These are phyloP conservation scores for Scheffersomyces cryptocercus DNA, from an alignment of 1,139 yeast species.

Conservation along the genomic window DNA sequence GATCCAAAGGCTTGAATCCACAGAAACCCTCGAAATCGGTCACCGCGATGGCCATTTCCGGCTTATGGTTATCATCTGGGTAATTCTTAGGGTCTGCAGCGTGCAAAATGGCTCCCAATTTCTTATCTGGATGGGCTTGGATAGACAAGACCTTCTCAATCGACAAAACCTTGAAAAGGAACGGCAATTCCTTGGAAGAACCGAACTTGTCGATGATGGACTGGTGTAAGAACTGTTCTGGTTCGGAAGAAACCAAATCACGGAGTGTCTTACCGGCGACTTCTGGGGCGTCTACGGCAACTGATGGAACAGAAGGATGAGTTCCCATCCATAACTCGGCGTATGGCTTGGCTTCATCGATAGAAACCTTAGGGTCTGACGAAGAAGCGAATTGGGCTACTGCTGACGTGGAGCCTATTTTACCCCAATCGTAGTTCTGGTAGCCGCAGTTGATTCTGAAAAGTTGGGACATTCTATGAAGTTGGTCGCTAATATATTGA, in stretches of 20 bases:
- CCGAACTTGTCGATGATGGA: slow-evolving; percentile 67
- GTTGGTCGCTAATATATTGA: too few relatives aligned
- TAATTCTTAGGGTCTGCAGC: slow-evolving; percentile 85
- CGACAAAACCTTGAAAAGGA: slow-evolving; percentile 88
- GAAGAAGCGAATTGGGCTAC: slow-evolving; percentile 84
- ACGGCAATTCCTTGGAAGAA: slow-evolving; percentile 74
- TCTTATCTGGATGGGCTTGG: slow-evolving; percentile 98
- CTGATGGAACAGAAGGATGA: slow-evolving; percentile 90
- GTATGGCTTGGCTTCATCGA: slow-evolving; percentile 77
- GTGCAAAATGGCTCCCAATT: slow-evolving; percentile 74
- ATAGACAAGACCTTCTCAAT: slow-evolving; percentile 90
- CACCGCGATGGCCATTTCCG: slow-evolving; percentile 98
- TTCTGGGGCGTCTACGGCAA: slow-evolving; percentile 41
- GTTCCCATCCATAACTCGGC: slow-evolving; percentile 99
- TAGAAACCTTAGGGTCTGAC: slow-evolving; percentile 58
- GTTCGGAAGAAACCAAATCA: slow-evolving; percentile 61
- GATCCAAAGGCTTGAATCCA: slow-evolving; percentile 89
- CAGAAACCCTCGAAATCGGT: slow-evolving; percentile 97
- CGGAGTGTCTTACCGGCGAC: slow-evolving; percentile 55
- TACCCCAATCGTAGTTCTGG: slow-evolving; percentile 86
- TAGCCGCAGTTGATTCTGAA: slow-evolving; percentile 57
- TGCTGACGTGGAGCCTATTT: slow-evolving; percentile 77
- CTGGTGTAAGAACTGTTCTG: slow-evolving; percentile 59
- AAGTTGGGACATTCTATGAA: slow-evolving; percentile 10
- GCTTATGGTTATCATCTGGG: slow-evolving; percentile 98